Conservation (phyloP, 495 filamentous ascomycete genomes). For the Neurospora africana region DNA sequence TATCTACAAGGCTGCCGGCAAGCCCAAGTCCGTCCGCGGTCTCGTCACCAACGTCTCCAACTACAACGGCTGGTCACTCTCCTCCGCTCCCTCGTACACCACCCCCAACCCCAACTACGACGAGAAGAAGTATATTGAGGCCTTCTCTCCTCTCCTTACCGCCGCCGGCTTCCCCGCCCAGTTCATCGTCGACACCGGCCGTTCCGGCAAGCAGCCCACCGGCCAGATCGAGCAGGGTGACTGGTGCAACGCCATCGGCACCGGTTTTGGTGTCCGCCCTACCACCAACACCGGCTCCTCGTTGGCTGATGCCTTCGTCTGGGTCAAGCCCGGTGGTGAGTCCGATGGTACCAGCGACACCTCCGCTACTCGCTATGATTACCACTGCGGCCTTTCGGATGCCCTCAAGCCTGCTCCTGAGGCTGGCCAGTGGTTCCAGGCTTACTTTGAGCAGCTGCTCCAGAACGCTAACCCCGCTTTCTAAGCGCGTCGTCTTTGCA, state of each 20-base stretch:
- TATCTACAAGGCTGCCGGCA: constrained; percentile 56
- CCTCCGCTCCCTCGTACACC: constrained; percentile 18
- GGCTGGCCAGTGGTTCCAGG: constrained; percentile 72
- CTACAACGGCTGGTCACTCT: constrained; percentile 55
- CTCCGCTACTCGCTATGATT: constrained; percentile 55
- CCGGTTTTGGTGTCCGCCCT: constrained; percentile 64
- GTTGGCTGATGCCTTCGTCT: constrained; percentile 68
- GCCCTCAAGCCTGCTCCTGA: constrained; percentile 59
- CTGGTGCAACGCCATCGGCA: constrained; percentile 73
- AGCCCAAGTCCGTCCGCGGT: constrained; percentile 56
- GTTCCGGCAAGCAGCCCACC: constrained; percentile 62
- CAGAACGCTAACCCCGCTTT: constrained; percentile 56
- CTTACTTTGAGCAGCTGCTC: constrained; percentile 62
- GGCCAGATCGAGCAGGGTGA: constrained; percentile 55
- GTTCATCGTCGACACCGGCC: constrained; percentile 60
- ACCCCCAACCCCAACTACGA: constrained; percentile 49
- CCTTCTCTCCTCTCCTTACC: constrained; percentile 52
- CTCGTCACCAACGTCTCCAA: constrained; percentile 73
- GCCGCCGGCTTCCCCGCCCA: constrained; percentile 53
- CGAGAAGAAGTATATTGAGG: constrained; percentile 61
- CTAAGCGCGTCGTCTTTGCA: constrained; percentile 4
- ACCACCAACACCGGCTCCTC: constrained; percentile 51
- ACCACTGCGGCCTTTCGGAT: constrained; percentile 53
- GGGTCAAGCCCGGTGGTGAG: constrained; percentile 78
- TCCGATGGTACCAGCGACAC: constrained; percentile 64